Evolutionary conservation across 306 rosid genomes (phyloP).

Genomic region (Benincasa hispida): DNA sequence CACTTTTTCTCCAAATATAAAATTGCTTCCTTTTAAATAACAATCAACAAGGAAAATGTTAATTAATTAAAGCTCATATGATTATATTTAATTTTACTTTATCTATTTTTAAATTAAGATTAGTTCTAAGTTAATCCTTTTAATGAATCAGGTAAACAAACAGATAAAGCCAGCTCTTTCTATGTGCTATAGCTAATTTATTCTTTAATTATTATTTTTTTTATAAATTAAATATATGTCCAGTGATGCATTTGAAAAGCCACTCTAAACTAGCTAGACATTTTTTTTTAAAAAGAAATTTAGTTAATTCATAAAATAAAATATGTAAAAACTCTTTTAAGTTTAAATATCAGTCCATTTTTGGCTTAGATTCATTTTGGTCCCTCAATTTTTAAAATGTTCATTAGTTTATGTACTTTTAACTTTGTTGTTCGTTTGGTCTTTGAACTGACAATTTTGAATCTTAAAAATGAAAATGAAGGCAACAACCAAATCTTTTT

Average conservation of each 20-base stretch:
- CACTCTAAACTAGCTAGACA: not conserved
- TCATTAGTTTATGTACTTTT: too few relatives aligned
- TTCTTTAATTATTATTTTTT: not conserved
- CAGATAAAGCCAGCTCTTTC: not conserved
- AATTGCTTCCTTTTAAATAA: not conserved
- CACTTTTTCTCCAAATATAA: not conserved
- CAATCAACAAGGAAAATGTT: not conserved
- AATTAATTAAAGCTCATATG: not conserved
- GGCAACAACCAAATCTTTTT: too few relatives aligned
- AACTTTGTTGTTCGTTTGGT: too few relatives aligned
- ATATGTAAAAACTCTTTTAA: too few relatives aligned
- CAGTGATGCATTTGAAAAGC: not conserved
- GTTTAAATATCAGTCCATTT: too few relatives aligned
- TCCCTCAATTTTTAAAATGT: too few relatives aligned
- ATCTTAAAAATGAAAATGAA: too few relatives aligned
- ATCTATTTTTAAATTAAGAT: not conserved
- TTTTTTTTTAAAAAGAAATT: too few relatives aligned
- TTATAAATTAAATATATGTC: not conserved
- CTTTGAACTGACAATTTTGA: too few relatives aligned
- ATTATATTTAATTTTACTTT: not conserved
- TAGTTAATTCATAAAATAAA: too few relatives aligned
- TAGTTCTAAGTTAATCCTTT: not conserved
- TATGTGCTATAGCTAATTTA: not conserved
- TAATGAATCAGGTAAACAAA: not conserved
- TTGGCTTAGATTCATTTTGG: too few relatives aligned